phyloP scores from a whole-genome alignment of 768 basidiomycete genomes.

The Clathrus columnatus region DNA sequence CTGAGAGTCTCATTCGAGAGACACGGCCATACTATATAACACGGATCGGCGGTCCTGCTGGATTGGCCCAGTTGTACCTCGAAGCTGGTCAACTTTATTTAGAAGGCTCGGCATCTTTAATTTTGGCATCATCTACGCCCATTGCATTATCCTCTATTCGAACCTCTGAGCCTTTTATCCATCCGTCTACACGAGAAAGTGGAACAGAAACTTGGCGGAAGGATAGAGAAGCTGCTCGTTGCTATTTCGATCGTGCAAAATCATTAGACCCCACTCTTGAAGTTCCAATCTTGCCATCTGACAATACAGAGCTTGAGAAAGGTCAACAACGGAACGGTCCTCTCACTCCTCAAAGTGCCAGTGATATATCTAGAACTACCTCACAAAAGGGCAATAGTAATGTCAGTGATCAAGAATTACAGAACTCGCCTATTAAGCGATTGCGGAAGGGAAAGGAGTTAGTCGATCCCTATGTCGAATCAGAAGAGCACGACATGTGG shows the following conservation, averaged over 20 bases:
- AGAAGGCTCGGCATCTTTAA: constrained; percentile 68
- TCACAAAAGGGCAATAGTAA: background rate
- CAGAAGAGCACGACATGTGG: constrained; percentile 57
- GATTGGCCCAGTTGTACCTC: constrained; percentile 66
- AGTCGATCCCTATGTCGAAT: background rate
- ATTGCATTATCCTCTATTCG: constrained; percentile 73
- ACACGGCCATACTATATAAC: constrained; percentile 54
- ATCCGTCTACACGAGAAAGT: constrained; percentile 33
- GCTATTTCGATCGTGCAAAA: constrained; percentile 66
- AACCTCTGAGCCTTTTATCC: constrained; percentile 37
- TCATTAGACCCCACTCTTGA: constrained; percentile 53
- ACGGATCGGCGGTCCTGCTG: constrained; percentile 55
- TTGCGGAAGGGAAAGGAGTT: constrained; percentile 48
- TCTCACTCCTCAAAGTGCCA: background rate
- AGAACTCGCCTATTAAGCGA: constrained; percentile 26
- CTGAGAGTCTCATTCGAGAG: constrained; percentile 37
- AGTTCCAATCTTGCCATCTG: constrained; percentile 55
- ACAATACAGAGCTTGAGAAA: constrained; percentile 21
- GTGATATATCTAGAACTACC: background rate
- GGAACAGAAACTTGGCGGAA: constrained; percentile 67
- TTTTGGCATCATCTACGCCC: constrained; percentile 58
- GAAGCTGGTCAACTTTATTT: constrained; percentile 73
- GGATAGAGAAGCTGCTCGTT: constrained; percentile 61
- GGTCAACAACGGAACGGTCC: constrained; percentile 13
- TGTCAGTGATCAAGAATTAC: constrained; percentile 4